A percentile compares a stretch with the other conserved stretches of the same genome.
Evolutionary conservation across 805 yeast species (phyloP).

Genomic region (Schwanniomyces vanrijiae): DNA sequence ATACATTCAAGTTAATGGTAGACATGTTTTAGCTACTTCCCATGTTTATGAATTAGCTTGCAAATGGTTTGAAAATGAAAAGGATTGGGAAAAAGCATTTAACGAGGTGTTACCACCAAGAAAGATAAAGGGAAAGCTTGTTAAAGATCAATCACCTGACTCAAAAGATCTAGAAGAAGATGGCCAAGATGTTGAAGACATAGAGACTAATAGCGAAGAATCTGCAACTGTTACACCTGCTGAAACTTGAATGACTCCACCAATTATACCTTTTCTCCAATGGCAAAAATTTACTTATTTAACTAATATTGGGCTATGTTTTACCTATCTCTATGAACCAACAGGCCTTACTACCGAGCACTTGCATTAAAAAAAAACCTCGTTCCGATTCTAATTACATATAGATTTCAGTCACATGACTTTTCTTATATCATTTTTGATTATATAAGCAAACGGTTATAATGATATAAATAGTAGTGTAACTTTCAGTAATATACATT

Average conservation of each 20-base stretch:
- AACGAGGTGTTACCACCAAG: constrained; percentile 85
- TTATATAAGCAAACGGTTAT: background rate
- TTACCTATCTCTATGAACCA: too few relatives aligned
- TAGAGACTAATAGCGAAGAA: background rate
- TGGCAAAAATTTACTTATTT: too few relatives aligned
- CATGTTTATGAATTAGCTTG: constrained; percentile 90
- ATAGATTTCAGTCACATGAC: too few relatives aligned
- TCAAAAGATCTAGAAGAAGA: background rate
- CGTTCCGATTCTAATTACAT: too few relatives aligned
- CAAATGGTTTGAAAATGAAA: constrained; percentile 66
- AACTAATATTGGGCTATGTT: too few relatives aligned
- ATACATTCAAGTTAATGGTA: constrained; percentile 76
- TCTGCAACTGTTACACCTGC: background rate
- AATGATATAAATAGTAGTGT: too few relatives aligned
- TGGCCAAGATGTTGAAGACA: too few relatives aligned
- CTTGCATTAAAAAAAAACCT: too few relatives aligned
- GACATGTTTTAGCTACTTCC: constrained; percentile 88
- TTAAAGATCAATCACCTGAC: background rate
- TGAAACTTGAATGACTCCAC: background rate
- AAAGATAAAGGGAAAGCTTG: constrained; percentile 39
- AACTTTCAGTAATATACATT: background rate
- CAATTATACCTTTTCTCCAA: background rate
- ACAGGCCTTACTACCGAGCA: too few relatives aligned
- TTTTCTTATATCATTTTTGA: too few relatives aligned
- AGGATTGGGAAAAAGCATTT: constrained; percentile 85